Base-by-base conservation (phyloP, 306 rosid species). In the Adenanthera pavonina region DNA sequence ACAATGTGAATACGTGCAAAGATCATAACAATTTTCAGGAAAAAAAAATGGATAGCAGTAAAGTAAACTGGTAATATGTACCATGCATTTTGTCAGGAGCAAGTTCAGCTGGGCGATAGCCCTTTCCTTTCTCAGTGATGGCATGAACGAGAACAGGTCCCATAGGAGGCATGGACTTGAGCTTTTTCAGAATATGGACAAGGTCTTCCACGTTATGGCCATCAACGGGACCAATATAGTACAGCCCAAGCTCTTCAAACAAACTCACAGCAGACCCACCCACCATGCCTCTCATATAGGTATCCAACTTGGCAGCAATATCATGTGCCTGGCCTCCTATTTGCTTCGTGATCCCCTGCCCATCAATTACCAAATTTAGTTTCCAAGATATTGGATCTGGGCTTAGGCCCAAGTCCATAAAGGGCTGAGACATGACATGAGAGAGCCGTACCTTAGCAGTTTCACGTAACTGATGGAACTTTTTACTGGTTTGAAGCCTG, bases 41-140 rank as follows among this genome's bases (percentile, higher is more conserved):
- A 60, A 16, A 43, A 1, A 43, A 43, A 7, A 43, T 43, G 46
- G 41, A 6, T 43, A 6, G 46, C 5, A 43, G 46, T 7, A 43
- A 41, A 40, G 3, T 40, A 6, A 4, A 43, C 46, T 43, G 7
- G 46, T 43, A 6, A 3, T 19, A 56, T 56, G 20, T 76, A 89
- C 95, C 93, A 7, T 91, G 96, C 93, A 89, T 89, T 76, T 91
- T 91, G 78, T 91, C 96, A 30, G 89, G 8, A 17, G 96, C 92
- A n/a, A 35, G 51, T 80, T 88, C 92, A 12, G 96, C 96, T 3
- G 90, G 92, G 34, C 60, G 84, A 76, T 91, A 91, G 30, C 96
- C 91, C 74, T 88, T 89, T 61, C 96, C 96, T 85, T 91, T 91
- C 84, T 91, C 90, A 0, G 96, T 89, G 76, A 89, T 56, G 9